Conservation (phyloP, 2,329 filamentous ascomycete species). For the Epichloe sylvatica region DNA sequence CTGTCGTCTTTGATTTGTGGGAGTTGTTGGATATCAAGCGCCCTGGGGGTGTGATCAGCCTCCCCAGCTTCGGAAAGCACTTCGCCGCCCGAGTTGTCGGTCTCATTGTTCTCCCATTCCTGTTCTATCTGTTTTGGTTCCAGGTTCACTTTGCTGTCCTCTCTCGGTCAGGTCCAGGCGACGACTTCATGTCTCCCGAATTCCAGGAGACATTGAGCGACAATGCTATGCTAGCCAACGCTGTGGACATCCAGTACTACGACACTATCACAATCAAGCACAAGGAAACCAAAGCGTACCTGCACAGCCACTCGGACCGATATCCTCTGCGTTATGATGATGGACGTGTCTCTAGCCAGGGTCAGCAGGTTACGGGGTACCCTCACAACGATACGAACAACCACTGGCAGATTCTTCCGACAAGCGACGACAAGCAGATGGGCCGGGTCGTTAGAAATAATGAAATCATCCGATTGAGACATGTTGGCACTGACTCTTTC, state of each 20-base stretch:
- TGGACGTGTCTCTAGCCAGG: conserved; percentile 90
- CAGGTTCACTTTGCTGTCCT: conserved; percentile 95
- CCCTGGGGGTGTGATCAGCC: conserved; percentile 64
- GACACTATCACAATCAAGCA: conserved; percentile 79
- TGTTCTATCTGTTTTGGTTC: conserved; percentile 99
- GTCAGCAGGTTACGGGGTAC: conserved; percentile 96
- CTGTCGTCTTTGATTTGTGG: conserved; percentile 90
- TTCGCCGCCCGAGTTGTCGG: conserved; percentile 77
- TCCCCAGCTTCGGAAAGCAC: conserved; percentile 75
- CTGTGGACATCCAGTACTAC: conserved; percentile 77
- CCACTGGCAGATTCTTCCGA: conserved; percentile 84
- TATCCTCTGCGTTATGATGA: conserved; percentile 96
- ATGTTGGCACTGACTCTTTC: conserved; percentile 71
- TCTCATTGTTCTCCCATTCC: conserved; percentile 79
- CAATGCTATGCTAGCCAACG: conserved; percentile 81
- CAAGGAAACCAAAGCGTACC: conserved; percentile 93
- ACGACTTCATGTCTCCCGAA: conserved; percentile 97
- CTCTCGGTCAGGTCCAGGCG: conserved; percentile 75
- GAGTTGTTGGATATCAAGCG: conserved; percentile 83
- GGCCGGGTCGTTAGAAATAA: conserved; percentile 64
- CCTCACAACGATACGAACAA: conserved; percentile 99
- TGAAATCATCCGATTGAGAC: conserved; percentile 73
- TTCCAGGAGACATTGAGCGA: conserved; percentile 96
- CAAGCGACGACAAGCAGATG: conserved; percentile 40
- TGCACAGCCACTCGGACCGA: conserved; percentile 79